Evolutionary conservation across 177 flowering plant species (phyloP), one percentile per base, ranked within the genome.

Genomic region (Vitis hybrid): DNA sequence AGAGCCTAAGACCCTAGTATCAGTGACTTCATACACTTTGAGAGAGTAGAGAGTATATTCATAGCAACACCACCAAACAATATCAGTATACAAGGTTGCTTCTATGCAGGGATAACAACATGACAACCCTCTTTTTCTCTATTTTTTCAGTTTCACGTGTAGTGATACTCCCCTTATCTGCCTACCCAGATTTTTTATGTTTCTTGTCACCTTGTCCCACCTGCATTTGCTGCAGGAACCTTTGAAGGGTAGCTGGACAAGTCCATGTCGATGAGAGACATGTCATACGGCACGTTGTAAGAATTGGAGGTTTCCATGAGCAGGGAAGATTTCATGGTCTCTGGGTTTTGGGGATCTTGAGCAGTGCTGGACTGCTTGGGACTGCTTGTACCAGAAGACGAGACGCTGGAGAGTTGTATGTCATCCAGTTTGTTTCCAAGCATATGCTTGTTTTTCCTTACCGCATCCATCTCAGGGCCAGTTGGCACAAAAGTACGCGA

Each of bases 401-500:
- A 86, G 48, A 74, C 71, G 65, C 89, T 87, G 19, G 88, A 82
- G 14, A 82, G 83, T 70, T 86, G 93, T 64, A 87, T 69, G 50
- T 90, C 97, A 55, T 91, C 91, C 70, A 83, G 48, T 79, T 88
- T 92, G 87, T 78, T 83, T 48, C 89, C 91, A 66, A 84, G 72
- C 72, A 86, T 68, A 74, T 81, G 81, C 58, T 81, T 89, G 85
- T 87, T 90, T 76, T 79, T 89, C 78, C 97, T 82, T 11, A 85
- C 89, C 18, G 88, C 76, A 68, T 95, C 99, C 99, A 95, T 95
- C 71, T 95, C 99, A 32, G 80, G 91, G 27, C 98, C 98, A 62
- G 91, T 93, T 15, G 99, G 99, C 66, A 93, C 99, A 85, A 95
- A 95, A 5, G 99, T 95, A 15, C 97, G 92, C 4, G 98, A 88